A percentile compares a stretch with the other conserved stretches of the same genome.
phyloP scores from a whole-genome alignment of 257 asterid species.

The Paraleonurus japonicus region DNA sequence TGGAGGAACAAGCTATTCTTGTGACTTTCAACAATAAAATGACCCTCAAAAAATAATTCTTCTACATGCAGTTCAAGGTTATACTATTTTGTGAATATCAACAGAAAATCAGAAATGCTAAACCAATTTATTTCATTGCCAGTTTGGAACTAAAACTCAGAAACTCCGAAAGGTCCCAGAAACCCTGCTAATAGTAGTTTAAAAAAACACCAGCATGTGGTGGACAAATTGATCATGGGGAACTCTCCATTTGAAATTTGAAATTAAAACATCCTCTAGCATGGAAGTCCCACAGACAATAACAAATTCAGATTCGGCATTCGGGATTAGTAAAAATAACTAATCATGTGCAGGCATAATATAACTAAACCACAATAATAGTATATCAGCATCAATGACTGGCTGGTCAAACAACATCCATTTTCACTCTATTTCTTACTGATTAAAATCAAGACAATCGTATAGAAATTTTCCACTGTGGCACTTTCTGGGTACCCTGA shows the following conservation, averaged over 20 bases:
- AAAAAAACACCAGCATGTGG: background rate
- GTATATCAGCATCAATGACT: background rate
- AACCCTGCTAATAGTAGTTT: background rate
- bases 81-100: background rate
- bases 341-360: background rate
- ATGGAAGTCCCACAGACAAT: background rate
- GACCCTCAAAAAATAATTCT: background rate
- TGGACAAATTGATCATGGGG: background rate
- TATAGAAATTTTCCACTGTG: too few species aligned
- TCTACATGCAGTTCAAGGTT: background rate
- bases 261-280: background rate
- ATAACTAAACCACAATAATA: too few species aligned
- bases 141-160: background rate
- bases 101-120: background rate
- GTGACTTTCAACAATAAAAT: background rate
- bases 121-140: background rate
- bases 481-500: too few species aligned
- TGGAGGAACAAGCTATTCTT: background rate
- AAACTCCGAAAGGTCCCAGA: background rate
- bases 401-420: background rate
- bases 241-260: background rate
- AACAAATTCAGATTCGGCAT: background rate
- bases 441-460: too few species aligned
- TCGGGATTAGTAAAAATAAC: background rate
- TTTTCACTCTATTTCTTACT: too few species aligned